Evolutionary conservation across 73 alveolate genomes (phyloP), one percentile per base, ranked within the genome.

Genomic region (Paramecium biaurelia): DNA sequence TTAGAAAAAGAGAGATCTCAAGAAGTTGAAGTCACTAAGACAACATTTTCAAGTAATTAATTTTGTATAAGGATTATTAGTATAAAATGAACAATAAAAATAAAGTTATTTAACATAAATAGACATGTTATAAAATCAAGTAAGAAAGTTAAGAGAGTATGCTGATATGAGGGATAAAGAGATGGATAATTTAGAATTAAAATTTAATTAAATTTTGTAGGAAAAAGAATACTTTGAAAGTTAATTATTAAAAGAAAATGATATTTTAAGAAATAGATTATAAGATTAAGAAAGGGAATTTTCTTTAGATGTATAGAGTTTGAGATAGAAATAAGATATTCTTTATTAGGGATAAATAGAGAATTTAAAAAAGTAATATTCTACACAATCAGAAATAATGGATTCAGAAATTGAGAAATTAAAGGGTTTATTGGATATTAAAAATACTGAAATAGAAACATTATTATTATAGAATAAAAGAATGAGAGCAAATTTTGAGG

Each of bases 141-240:
- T 79, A 47, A 38, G 90, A 41, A 79, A 42, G 26, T 1, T 20
- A 3, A 79, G 90, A 79, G 90, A 79, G 10, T 79, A 79, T 41
- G 90, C 90, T 26, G 90, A 79, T 42, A 26, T 11, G 28, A 79
- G 90, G 28, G 76, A 79, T 79, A 79, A 79, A 24, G 90, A 79
- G 24, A 18, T 79, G 30, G 47, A 43, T 42, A 37, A 45, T 79
- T 43, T 79, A 18, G 76, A 79, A 15, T 38, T 38, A 10, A 79
- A 79, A 23, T 47, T 42, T 42, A 42, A 9, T 42, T 2, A 23
- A 41, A 23, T 79, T 10, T 24, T 43, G 6, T 3, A 47, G 53
- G 90, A 79, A 10, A 41, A 43, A 12, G 74, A 79, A n/a, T 30
- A 23, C 12, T 24, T 79, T 38, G 74, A 42, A 15, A 21, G 32